phyloP scores from a whole-genome alignment of 371 early-diverging fungal genomes.

The Chytridiales sp. region DNA sequence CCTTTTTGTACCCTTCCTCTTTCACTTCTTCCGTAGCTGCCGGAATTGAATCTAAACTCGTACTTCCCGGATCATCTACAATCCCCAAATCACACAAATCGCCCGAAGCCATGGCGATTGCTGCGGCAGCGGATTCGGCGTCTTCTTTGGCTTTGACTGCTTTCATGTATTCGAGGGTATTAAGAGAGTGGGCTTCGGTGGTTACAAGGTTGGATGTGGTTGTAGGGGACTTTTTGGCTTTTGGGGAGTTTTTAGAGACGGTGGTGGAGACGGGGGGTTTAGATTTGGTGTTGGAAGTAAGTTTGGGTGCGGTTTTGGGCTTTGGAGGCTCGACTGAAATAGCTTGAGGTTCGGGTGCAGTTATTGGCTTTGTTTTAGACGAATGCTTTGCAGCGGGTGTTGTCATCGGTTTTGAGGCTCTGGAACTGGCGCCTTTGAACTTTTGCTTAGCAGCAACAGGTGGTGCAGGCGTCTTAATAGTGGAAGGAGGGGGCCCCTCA shows the following conservation, averaged over 20 bases:
- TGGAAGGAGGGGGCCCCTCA: no score
- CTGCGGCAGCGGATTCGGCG: constrained; percentile 20
- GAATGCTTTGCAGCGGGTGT: no score
- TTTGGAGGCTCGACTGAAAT: no score
- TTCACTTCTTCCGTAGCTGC: background rate
- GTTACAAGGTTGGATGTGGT: background rate
- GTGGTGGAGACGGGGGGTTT: background rate
- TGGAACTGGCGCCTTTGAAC: no score
- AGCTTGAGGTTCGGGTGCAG: no score
- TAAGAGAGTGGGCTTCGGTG: background rate
- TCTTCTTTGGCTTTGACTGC: constrained; percentile 3
- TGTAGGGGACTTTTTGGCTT: background rate
- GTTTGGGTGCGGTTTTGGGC: no score
- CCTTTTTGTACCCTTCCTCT: background rate
- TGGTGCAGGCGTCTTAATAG: no score
- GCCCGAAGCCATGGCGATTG: constrained; percentile 9
- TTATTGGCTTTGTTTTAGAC: no score
- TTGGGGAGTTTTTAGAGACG: background rate
- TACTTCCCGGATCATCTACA: constrained; percentile 18
- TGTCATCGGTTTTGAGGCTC: no score
- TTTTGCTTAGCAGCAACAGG: no score
- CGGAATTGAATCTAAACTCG: background rate
- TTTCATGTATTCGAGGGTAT: no score
- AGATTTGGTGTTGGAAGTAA: background rate
- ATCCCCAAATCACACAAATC: constrained; percentile 29